These are phyloP conservation scores for Agroathelia rolfsii DNA, from an alignment of 1,284 basidiomycete species.

Conservation along the genomic window DNA sequence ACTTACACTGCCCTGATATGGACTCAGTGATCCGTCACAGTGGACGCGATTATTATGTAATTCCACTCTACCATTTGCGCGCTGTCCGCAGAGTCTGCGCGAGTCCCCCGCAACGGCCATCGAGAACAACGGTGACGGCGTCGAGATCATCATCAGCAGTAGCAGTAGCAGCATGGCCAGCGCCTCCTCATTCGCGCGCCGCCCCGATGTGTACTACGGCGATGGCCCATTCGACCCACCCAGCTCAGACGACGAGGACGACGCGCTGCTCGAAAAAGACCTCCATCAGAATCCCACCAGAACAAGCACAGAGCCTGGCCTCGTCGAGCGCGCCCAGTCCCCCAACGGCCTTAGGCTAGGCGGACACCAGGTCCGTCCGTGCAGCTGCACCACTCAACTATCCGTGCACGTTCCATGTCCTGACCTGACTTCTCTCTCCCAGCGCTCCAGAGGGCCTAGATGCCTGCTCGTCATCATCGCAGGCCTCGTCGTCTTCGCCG, in stretches of 20 bases:
- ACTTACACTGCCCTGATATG: too few species aligned
- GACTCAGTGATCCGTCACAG: too few species aligned
- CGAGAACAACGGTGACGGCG: too few species aligned
- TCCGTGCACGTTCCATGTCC: constrained; percentile 17
- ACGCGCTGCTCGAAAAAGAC: constrained; percentile 35
- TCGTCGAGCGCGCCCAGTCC: constrained; percentile 1
- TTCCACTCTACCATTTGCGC: too few species aligned
- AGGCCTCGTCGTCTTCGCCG: constrained; percentile 44
- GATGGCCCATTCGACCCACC: constrained; percentile 65
- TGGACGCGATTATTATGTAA: too few species aligned
- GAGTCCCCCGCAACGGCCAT: too few species aligned
- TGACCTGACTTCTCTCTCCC: constrained; percentile 1
- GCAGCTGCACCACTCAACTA: constrained; percentile 16
- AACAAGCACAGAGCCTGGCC: constrained; percentile 14
- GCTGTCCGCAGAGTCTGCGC: too few species aligned
- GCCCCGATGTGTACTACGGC: constrained; percentile 50
- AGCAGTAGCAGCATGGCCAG: constrained; percentile 18
- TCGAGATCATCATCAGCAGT: neutral
- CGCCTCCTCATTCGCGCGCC: too few species aligned
- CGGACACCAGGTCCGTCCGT: constrained; percentile 9
- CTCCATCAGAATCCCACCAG: constrained; percentile 20
- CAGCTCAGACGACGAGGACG: constrained; percentile 59
- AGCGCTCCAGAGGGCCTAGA: constrained; percentile 40
- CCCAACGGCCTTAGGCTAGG: constrained; percentile 1
- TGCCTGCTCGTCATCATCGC: constrained; percentile 45